Conservation (phyloP, 352 stramenopile genomes). For the Halophytophthora polymorphica region DNA sequence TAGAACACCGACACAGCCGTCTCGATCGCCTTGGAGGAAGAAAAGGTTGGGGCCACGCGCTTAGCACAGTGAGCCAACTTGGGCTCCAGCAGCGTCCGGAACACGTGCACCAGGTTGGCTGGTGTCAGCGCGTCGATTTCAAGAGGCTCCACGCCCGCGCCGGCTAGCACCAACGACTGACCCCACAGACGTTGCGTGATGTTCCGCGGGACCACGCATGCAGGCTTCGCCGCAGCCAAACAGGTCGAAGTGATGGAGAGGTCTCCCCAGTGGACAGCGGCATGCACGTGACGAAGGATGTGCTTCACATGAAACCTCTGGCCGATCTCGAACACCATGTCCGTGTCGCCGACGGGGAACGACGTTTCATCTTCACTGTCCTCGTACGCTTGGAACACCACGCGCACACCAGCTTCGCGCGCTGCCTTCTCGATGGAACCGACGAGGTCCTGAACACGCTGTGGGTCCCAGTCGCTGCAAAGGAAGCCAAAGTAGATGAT, state of each 20-base stretch:
- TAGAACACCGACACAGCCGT: conserved; percentile 59
- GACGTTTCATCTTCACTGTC: conserved; percentile 21
- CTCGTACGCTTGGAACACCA: conserved; percentile 62
- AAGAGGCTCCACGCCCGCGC: conserved; percentile 38
- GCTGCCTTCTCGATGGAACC: conserved; percentile 42
- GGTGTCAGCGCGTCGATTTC: conserved; percentile 41
- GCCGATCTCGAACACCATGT: conserved; percentile 48
- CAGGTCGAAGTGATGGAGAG: conserved; percentile 50
- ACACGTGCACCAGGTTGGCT: conserved; percentile 39
- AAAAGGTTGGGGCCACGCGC: conserved; percentile 37
- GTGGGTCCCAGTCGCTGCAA: conserved; percentile 43
- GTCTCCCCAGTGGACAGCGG: conserved; percentile 56
- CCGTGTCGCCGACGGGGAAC: conserved; percentile 31
- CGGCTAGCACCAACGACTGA: conserved; percentile 39
- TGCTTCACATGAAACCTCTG: conserved; percentile 31
- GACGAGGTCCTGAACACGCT: conserved; percentile 37
- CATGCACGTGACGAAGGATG: conserved; percentile 36
- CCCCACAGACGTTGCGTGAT: conserved; percentile 51
- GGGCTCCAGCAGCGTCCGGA: conserved; percentile 32
- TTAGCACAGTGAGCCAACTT: conserved; percentile 37
- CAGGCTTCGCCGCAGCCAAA: conserved; percentile 39
- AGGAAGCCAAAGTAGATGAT: conserved; percentile 57
- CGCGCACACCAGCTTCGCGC: conserved; percentile 26
- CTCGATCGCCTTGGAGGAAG: conserved; percentile 35
- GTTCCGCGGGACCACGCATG: conserved; percentile 47